Evolutionary conservation across 2,329 filamentous ascomycete species (phyloP), one percentile per base, ranked within the genome.

Genomic region (Hymenoscyphus occultus): DNA sequence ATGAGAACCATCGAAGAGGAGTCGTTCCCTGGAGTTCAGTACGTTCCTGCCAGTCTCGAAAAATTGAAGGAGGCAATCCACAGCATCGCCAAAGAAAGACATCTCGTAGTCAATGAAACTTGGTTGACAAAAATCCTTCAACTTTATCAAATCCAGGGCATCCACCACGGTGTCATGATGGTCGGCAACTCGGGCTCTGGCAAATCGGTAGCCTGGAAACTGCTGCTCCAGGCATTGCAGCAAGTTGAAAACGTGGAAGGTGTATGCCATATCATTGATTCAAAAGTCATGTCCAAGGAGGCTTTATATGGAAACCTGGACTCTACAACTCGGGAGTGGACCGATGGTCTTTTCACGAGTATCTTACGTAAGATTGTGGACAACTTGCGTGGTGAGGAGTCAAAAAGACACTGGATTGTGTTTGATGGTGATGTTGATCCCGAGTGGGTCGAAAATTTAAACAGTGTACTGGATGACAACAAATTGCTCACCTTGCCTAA

Each of bases 111-210:
- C 71, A 97, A 89, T 65, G 93, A 98, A 63, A 88, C 89, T 58
- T 99, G 96, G 96, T 93, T 98, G 86, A 95, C 92, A 65, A 99
- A 99, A 80, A 89, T 96, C 40, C 83, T 99, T 9, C 95, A 99
- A 77, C 85, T 99, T 2, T 98, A 97, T 77, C 95, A 99, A 77
- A 99, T 99, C 68, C 95, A 98, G 78, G 91, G 89, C 70, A 93
- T 99, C 65, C 95, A 99, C 74, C 95, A 99, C 72, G 95, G 95
- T 89, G 95, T 99, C 35, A 99, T 99, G 96, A 98, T 99, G 95
- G 95, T 99, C 10, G 95, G 95, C 68, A 93, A 92, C 74, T 97
- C 96, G 39, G 95, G 96, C n/a, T 90, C 94, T 57, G 96, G 96
- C 75, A 99, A 99, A 80, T 97, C 95, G 51, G 88, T 91, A 1